Conservation (phyloP, 345 rosid genomes). For the Aethionema arabicum region DNA sequence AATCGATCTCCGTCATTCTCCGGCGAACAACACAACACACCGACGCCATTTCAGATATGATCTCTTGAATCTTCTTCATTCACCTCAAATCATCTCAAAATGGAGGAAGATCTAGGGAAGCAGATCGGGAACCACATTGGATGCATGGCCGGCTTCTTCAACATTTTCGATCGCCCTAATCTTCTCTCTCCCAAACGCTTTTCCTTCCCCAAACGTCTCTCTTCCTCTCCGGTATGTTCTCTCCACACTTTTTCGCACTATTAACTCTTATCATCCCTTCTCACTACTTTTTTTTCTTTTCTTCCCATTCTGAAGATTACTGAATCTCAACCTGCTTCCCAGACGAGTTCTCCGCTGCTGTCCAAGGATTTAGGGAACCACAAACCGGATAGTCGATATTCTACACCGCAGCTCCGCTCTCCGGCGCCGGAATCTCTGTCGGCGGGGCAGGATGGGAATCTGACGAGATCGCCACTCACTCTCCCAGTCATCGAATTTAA, state of each 20-base stretch:
- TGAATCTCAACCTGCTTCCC: constrained; percentile 41
- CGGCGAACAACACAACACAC: too few species aligned
- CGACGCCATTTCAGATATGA: too few species aligned
- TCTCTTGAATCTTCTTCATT: too few species aligned
- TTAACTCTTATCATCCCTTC: neutral
- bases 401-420: constrained; percentile 52
- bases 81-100: neutral
- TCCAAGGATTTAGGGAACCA: constrained; percentile 42
- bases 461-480: constrained; percentile 44
- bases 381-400: constrained; percentile 36
- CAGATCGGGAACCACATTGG: constrained; percentile 77
- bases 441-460: constrained; percentile 33
- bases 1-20: too few species aligned
- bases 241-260: neutral
- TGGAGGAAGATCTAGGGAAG: constrained; percentile 40
- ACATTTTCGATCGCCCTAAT: constrained; percentile 88
- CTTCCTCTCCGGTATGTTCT: constrained; percentile 42
- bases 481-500: constrained; percentile 54
- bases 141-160: constrained; percentile 96
- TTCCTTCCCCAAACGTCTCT: constrained; percentile 58
- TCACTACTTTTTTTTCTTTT: neutral
- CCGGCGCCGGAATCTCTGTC: constrained; percentile 38
- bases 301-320: constrained; percentile 27
- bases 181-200: constrained; percentile 65
- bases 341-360: constrained; percentile 38